Percentiles rank a stretch among this genome's conserved stretches.
Evolutionary conservation across 164 flowering plant species (phyloP).

Genomic region (Vitis vinifera): ASM3070453v1 NC_081808.1:4725501-4726000

Average conservation of each 20-base stretch:
- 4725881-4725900: background rate
- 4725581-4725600: background rate
- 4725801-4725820: background rate
- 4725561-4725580: background rate
- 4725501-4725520: background rate
- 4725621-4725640: background rate
- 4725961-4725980: too few relatives aligned
- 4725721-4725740: background rate
- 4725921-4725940: background rate
- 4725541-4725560: background rate
- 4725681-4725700: background rate
- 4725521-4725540: background rate
- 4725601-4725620: background rate
- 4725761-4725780: background rate
- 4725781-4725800: background rate
- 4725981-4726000: too few relatives aligned
- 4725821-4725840: background rate
- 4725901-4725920: background rate
- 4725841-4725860: background rate
- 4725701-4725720: slow-evolving; percentile 3
- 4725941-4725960: background rate
- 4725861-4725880: background rate
- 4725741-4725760: too few relatives aligned
- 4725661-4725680: background rate
- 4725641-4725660: background rate